These are phyloP conservation scores for Dacryopinax primogenitus DNA, from an alignment of 768 basidiomycete genomes.

Conservation along the genomic window DNA sequence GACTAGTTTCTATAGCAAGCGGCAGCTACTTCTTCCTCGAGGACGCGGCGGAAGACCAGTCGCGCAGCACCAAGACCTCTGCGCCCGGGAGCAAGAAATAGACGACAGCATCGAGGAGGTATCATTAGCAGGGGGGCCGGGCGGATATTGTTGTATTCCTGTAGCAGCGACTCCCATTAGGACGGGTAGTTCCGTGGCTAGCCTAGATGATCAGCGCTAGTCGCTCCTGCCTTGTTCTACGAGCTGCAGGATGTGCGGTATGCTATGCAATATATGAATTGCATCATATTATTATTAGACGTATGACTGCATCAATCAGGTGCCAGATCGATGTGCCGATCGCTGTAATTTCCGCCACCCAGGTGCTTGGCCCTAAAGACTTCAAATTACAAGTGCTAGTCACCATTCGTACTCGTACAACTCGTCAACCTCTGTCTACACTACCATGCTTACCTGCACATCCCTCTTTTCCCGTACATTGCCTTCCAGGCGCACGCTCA, in stretches of 20 bases:
- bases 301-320: too few species aligned
- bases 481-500: neutral
- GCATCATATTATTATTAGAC: too few species aligned
- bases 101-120: neutral
- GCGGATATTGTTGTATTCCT: neutral
- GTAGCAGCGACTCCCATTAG: neutral
- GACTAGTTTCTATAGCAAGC: conserved; percentile 35
- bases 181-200: neutral
- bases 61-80: too few species aligned
- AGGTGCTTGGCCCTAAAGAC: neutral
- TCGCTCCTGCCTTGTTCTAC: too few species aligned
- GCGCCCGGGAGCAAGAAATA: neutral
- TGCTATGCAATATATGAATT: too few species aligned
- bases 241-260: too few species aligned
- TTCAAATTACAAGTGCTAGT: neutral
- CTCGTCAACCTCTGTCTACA: neutral
- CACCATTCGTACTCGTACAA: neutral
- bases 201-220: too few species aligned
- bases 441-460: neutral
- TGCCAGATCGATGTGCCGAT: neutral
- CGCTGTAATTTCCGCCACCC: neutral
- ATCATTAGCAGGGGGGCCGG: neutral
- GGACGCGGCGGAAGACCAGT: conserved; percentile 28
- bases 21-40: conserved; percentile 92
- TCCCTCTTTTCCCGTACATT: neutral